phyloP scores from a whole-genome alignment of 225 moss, liverwort and hornwort species.

The Polytrichum formosum region DNA sequence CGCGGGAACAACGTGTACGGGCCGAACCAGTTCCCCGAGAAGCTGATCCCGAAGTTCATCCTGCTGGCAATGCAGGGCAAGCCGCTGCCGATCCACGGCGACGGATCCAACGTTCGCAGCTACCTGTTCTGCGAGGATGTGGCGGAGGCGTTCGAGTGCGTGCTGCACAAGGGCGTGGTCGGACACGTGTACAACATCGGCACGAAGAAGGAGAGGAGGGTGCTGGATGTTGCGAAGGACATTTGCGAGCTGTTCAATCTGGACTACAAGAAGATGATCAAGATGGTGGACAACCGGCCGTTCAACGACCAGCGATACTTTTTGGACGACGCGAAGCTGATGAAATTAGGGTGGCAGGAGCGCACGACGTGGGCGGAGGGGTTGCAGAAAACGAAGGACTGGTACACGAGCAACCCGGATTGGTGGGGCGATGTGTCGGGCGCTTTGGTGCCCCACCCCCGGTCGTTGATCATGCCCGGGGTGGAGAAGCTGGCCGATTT shows the following conservation, averaged over 20 bases:
- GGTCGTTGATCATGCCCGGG: slow-evolving; percentile 35
- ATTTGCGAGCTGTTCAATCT: slow-evolving; percentile 39
- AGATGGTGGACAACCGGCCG: slow-evolving; percentile 50
- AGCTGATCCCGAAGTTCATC: slow-evolving; percentile 52
- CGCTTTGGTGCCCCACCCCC: slow-evolving; percentile 42
- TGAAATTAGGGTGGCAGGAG: slow-evolving; percentile 47
- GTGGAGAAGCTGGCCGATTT: slow-evolving; percentile 36
- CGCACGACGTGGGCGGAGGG: slow-evolving; percentile 43
- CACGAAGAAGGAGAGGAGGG: slow-evolving; percentile 45
- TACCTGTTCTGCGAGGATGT: slow-evolving; percentile 47
- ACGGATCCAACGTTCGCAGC: slow-evolving; percentile 45
- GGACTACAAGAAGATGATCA: slow-evolving; percentile 43
- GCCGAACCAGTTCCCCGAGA: slow-evolving; percentile 48
- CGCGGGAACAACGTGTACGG: slow-evolving; percentile 52
- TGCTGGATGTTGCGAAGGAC: slow-evolving; percentile 43
- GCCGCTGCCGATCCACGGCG: slow-evolving; percentile 44
- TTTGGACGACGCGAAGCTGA: slow-evolving; percentile 46
- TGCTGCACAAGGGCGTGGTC: slow-evolving; percentile 39
- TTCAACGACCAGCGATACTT: slow-evolving; percentile 55
- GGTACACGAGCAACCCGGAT: slow-evolving; percentile 43
- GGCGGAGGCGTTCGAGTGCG: slow-evolving; percentile 49
- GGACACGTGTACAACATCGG: slow-evolving; percentile 53
- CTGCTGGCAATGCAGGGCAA: slow-evolving; percentile 46
- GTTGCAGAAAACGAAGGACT: slow-evolving; percentile 43
- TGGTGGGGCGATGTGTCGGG: slow-evolving; percentile 59